phyloP scores from a whole-genome alignment of 2,329 filamentous ascomycete genomes.

The Macroventuria anomochaeta region DNA sequence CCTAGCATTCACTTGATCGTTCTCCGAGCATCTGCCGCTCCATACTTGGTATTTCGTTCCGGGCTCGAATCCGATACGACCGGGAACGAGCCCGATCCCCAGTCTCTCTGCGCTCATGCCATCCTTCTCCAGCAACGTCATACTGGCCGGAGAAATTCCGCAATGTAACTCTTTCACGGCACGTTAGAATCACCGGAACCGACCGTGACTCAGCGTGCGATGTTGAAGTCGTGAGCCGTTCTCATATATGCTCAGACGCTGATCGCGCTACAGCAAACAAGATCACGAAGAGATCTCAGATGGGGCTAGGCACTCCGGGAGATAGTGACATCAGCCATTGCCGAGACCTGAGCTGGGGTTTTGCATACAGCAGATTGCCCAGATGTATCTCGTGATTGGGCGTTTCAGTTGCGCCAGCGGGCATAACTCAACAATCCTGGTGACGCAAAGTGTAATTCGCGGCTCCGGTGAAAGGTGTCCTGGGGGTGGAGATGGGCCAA shows the following conservation, averaged over 20 bases:
- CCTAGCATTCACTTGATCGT: neutral
- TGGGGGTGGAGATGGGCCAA: slow-evolving; percentile 5
- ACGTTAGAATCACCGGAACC: neutral
- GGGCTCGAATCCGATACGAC: neutral
- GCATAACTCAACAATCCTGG: no score
- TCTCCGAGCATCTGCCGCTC: slow-evolving; percentile 1
- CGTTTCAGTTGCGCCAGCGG: neutral
- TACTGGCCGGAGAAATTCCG: neutral
- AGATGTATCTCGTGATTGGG: neutral
- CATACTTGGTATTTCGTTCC: slow-evolving; percentile 1
- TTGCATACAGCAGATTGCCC: neutral
- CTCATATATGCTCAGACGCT: neutral
- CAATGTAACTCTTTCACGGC: neutral
- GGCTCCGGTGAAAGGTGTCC: neutral
- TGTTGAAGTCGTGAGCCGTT: neutral
- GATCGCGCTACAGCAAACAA: slow-evolving; percentile 4
- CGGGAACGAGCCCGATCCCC: slow-evolving; percentile 4
- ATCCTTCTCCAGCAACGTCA: neutral
- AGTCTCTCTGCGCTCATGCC: no score
- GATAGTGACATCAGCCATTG: neutral
- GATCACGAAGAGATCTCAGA: neutral
- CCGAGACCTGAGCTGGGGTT: neutral
- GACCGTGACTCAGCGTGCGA: neutral
- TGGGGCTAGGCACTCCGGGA: neutral
- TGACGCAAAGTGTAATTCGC: neutral